Conservation (phyloP, 1,284 basidiomycete genomes). For the Pascua guehoae region DNA sequence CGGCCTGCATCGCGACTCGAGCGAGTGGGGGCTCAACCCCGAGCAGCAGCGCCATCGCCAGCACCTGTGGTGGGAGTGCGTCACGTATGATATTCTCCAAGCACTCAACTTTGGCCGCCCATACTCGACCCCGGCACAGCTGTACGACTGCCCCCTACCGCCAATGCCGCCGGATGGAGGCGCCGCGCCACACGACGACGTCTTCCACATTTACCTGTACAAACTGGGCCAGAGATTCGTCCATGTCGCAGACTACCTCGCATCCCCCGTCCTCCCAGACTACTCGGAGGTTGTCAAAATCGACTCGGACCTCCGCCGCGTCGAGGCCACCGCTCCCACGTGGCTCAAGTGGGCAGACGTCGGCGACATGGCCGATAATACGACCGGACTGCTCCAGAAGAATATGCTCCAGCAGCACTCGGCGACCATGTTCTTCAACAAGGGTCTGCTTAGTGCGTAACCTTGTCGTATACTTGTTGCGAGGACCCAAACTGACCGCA, state of each 20-base stretch:
- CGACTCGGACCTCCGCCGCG: slow-evolving; percentile 19
- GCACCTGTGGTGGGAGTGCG: slow-evolving; percentile 22
- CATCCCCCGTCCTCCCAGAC: slow-evolving; percentile 19
- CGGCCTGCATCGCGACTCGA: slow-evolving; percentile 21
- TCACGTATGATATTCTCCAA: slow-evolving; percentile 24
- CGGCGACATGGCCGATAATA: slow-evolving; percentile 1
- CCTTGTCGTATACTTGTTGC: too few relatives aligned
- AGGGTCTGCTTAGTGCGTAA: slow-evolving; percentile 21
- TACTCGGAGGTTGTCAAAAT: slow-evolving; percentile 20
- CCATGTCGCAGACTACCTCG: slow-evolving; percentile 21
- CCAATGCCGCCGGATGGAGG: slow-evolving; percentile 11
- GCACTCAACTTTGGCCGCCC: slow-evolving; percentile 31
- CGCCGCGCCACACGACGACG: slow-evolving; percentile 8
- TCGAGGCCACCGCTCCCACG: slow-evolving; percentile 16
- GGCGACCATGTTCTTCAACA: slow-evolving; percentile 25
- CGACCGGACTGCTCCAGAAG: slow-evolving; percentile 5
- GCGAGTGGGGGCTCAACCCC: slow-evolving; percentile 20
- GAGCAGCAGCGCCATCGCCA: slow-evolving; percentile 18
- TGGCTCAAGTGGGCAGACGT: slow-evolving; percentile 24
- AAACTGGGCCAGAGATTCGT: slow-evolving; percentile 17
- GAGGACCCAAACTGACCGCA: neutral
- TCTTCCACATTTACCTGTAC: slow-evolving; percentile 25
- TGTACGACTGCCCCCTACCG: slow-evolving; percentile 17
- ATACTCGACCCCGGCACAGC: slow-evolving; percentile 21
- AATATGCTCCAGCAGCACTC: slow-evolving; percentile 24